These are phyloP conservation scores for Ilex asprella DNA, from an alignment of 257 asterid genomes.

Conservation along the genomic window DNA sequence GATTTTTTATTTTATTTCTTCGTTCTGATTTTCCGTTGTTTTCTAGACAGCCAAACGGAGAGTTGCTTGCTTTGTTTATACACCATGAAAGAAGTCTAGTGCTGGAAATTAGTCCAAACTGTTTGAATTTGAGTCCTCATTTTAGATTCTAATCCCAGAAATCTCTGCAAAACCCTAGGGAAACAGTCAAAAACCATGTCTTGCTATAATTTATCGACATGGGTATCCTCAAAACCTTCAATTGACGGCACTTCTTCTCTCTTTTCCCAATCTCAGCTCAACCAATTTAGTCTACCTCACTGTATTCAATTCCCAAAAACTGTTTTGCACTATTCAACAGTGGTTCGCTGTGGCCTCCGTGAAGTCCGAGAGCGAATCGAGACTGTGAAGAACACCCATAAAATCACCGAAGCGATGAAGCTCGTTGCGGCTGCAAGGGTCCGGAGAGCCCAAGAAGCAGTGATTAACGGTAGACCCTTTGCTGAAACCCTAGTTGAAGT, in stretches of 20 bases:
- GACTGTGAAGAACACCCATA: constrained; percentile 53
- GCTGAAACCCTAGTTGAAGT: constrained; percentile 54
- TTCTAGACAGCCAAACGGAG: too few species aligned
- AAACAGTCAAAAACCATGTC: not conserved
- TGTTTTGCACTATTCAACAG: not conserved
- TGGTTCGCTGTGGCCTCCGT: constrained; percentile 45
- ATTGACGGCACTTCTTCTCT: not conserved
- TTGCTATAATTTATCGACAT: not conserved
- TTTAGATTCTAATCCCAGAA: too few species aligned
- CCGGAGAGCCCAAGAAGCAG: constrained; percentile 74
- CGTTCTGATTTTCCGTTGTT: too few species aligned
- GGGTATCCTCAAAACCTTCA: not conserved
- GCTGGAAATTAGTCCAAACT: too few species aligned
- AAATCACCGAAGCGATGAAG: constrained; percentile 69
- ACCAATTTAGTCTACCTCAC: not conserved
- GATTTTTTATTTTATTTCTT: too few species aligned
- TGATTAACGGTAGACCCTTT: constrained; percentile 53
- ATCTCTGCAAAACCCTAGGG: too few species aligned
- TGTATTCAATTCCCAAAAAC: not conserved
- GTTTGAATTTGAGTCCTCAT: too few species aligned
- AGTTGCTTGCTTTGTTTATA: too few species aligned
- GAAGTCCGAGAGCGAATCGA: constrained; percentile 53
- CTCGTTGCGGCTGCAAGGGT: constrained; percentile 73
- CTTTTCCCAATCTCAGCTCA: not conserved
- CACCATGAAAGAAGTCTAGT: too few species aligned